Percentiles rank a stretch among this genome's conserved stretches.
Evolutionary conservation across 306 rosid species (phyloP).

Genomic region (Sicyos baderoa): DNA sequence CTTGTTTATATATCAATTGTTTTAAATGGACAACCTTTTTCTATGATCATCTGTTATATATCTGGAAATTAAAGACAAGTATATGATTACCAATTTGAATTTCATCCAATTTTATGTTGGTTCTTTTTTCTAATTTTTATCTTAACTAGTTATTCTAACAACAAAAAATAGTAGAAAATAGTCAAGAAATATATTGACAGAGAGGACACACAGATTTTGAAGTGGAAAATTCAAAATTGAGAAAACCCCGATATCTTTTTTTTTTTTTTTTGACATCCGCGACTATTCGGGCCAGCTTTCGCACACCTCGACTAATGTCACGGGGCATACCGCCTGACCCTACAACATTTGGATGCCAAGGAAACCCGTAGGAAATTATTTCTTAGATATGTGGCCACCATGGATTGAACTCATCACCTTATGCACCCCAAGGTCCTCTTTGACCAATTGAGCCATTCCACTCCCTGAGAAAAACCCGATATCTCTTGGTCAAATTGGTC

Average conservation of each 20-base stretch:
- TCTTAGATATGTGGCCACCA: no score
- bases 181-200: neutral
- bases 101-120: neutral
- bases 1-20: neutral
- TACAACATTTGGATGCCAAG: no score
- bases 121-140: neutral
- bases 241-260: neutral
- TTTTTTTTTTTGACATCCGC: no score
- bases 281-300: no score
- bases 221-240: neutral
- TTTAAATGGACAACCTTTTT: neutral
- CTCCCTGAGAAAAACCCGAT: no score
- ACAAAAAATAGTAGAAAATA: neutral
- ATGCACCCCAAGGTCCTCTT: no score
- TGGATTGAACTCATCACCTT: no score
- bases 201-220: slow-evolving; percentile 2
- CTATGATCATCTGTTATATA: neutral
- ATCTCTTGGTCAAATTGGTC: neutral
- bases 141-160: neutral
- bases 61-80: neutral
- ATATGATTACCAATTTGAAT: neutral
- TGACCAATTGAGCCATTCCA: no score
- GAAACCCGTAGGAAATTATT: no score
- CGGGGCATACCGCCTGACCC: no score
- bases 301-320: no score